Percentiles rank a stretch among this genome's conserved stretches.
phyloP scores from a whole-genome alignment of 805 yeast genomes.

The Teunomyces kruisii region DNA sequence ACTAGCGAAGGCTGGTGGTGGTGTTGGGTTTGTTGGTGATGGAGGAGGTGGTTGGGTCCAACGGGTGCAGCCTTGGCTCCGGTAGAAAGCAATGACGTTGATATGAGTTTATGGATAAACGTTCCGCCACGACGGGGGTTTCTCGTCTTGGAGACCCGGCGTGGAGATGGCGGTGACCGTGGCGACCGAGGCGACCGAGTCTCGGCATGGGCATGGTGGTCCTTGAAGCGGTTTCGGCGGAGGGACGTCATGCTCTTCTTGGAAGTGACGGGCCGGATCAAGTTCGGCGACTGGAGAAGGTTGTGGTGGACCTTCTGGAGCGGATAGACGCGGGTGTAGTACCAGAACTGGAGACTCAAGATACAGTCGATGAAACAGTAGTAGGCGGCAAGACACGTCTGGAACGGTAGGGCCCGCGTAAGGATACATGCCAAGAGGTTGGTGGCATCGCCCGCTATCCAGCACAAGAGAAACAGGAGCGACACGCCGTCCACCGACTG shows the following conservation, averaged over 20 bases:
- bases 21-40: not conserved
- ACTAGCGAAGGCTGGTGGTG: no score
- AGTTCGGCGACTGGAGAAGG: conserved; percentile 37
- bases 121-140: not conserved
- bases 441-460: conserved; percentile 44
- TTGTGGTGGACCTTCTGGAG: conserved; percentile 39
- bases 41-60: not conserved
- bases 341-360: conserved; percentile 67
- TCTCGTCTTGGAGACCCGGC: not conserved
- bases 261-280: conserved; percentile 23
- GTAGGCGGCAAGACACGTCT: conserved; percentile 67
- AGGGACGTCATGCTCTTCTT: conserved; percentile 7
- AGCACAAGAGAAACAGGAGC: conserved; percentile 27
- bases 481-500: conserved; percentile 37
- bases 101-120: conserved; percentile 14
- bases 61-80: conserved; percentile 12
- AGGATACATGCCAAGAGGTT: conserved; percentile 68
- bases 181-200: no score
- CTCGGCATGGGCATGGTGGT: no score
- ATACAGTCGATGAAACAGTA: conserved; percentile 71
- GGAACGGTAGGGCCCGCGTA: conserved; percentile 81
- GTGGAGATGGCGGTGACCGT: conserved; percentile 6
- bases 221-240: conserved; percentile 24
- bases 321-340: conserved; percentile 54
- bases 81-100: conserved; percentile 11